Evolutionary conservation across 2,329 filamentous ascomycete species (phyloP), one percentile per base, ranked within the genome.

Genomic region (Venturia asperata): DNA sequence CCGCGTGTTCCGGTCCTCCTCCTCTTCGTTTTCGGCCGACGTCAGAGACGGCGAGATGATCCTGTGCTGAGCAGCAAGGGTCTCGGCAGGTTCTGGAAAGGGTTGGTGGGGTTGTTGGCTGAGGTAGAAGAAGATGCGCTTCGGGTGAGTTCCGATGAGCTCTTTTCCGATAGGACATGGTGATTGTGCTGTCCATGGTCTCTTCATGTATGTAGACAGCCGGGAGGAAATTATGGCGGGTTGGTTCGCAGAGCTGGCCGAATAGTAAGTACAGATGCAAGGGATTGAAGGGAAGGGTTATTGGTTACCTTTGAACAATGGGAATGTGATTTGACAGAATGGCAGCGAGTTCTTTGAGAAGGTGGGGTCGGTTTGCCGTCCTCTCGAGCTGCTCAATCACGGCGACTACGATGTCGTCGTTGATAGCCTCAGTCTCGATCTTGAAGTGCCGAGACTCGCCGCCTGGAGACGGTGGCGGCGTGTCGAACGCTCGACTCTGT

Each of bases 91-190:
- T 69, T 89, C 85, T 1, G 91, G 91, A 24, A 97, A 85, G 45
- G 91, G 86, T 74, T 93, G 91, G 73, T 89, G 90, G 60, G 90
- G 87, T 72, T 84, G 88, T n/a, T 90, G 96, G 47, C 91, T 96
- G 67, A 99, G 85, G 78, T 92, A 97, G 79, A 95, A 97, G 81
- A 96, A 97, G 60, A 95, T 92, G 76, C 94, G 91, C 74, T 93
- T 89, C 24, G 94, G 94, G 74, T 97, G 93, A 52, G 93, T 89
- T 49, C 90, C 87, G 74, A 97, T 91, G 64, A 97, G 85, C 77
- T 96, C 91, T 79, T 97, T 97, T 63, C 90, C 91, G 65, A 97
- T 79, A 3, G 94, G 93, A 77, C 94, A 97, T 64, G 89, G 91
- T 62, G 88, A 82, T 63, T 87, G 79, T 9, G 88, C 85, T 37